Percentiles rank a stretch among this genome's conserved stretches.
Conservation (phyloP, 1,284 basidiomycete species). For the Puccinia hordei region DNA sequence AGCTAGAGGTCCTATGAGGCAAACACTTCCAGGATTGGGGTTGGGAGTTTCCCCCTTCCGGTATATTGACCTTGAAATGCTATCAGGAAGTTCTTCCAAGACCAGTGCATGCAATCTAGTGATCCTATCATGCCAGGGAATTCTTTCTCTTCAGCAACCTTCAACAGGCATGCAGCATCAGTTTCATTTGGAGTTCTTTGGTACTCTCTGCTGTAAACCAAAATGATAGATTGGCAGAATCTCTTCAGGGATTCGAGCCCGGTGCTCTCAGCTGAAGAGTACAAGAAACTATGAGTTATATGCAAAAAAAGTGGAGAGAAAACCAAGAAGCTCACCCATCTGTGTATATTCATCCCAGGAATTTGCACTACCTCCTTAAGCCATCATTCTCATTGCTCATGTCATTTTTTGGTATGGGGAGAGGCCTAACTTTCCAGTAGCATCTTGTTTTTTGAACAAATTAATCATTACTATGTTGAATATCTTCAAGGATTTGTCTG, state of each 20-base stretch:
- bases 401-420: conserved; percentile 1
- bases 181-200: too few species aligned
- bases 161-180: too few species aligned
- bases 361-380: not conserved
- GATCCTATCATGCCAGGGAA: conserved; percentile 38
- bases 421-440: conserved; percentile 4
- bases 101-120: conserved; percentile 39
- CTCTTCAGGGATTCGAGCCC: too few species aligned
- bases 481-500: not conserved
- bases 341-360: not conserved
- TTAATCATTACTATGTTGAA: too few species aligned
- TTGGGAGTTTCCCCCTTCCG: too few species aligned
- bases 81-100: conserved; percentile 40
- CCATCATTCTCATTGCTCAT: not conserved
- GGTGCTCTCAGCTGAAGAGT: too few species aligned
- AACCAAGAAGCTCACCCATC: too few species aligned
- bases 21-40: too few species aligned
- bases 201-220: too few species aligned
- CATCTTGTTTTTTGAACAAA: conserved; percentile 14
- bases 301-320: not conserved
- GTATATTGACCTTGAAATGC: too few species aligned
- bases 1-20: too few species aligned
- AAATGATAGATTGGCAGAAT: too few species aligned
- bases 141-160: conserved; percentile 5
- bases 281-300: not conserved